phyloP scores from a whole-genome alignment of 306 rosid genomes.

The Clitoria ternatea region DNA sequence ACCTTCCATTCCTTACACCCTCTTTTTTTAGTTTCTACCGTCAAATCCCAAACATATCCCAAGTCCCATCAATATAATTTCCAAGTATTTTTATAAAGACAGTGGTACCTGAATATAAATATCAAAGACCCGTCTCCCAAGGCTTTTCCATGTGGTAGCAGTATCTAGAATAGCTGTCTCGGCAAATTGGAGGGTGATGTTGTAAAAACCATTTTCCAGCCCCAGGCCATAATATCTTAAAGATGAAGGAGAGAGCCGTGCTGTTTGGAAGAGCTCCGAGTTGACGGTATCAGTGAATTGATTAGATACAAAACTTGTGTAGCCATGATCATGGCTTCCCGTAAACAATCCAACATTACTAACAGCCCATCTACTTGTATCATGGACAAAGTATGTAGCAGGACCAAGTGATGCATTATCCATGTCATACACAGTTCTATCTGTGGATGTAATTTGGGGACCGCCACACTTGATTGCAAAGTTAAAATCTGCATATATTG shows the following conservation, averaged over 20 bases:
- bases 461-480: constrained; percentile 77
- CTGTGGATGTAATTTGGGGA: constrained; percentile 30
- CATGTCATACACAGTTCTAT: constrained; percentile 36
- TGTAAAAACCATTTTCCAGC: constrained; percentile 62
- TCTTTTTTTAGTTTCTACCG: no score
- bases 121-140: constrained; percentile 68
- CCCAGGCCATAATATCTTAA: constrained; percentile 78
- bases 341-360: constrained; percentile 66
- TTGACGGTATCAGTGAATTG: constrained; percentile 45
- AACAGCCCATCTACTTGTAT: constrained; percentile 56
- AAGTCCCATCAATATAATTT: neutral
- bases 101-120: constrained; percentile 64
- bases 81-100: neutral
- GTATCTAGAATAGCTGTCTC: constrained; percentile 44
- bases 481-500: constrained; percentile 42
- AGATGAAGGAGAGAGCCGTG: constrained; percentile 73
- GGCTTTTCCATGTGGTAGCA: constrained; percentile 52
- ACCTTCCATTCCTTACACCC: no score
- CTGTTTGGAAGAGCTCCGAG: constrained; percentile 60
- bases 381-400: constrained; percentile 59
- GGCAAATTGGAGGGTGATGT: constrained; percentile 59
- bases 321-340: constrained; percentile 16
- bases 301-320: constrained; percentile 21
- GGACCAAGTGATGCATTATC: constrained; percentile 66
- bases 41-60: no score